phyloP scores from a whole-genome alignment of 176 grass and related monocot species.

The Eragrostis nindensis region DNA sequence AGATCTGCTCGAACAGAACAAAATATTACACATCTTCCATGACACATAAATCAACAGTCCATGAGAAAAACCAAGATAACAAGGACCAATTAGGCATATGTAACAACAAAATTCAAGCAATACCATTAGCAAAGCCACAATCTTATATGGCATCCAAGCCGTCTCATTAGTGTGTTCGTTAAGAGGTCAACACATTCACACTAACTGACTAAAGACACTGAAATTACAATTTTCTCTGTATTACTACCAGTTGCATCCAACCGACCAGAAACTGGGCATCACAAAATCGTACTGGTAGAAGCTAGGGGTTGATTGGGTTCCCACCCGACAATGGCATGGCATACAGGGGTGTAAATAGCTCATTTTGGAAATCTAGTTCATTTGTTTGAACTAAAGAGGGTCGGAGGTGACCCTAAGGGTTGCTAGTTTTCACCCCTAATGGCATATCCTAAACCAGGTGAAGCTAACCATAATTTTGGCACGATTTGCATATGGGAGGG shows the following conservation, averaged over 20 bases:
- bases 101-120: background rate
- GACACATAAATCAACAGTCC: background rate
- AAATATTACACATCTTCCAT: background rate
- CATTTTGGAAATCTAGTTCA: too few relatives aligned
- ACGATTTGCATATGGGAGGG: background rate
- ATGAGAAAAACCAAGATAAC: background rate
- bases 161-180: background rate
- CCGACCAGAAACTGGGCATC: background rate
- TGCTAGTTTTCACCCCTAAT: too few relatives aligned
- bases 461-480: background rate
- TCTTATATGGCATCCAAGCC: background rate
- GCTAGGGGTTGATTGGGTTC: background rate
- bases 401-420: too few relatives aligned
- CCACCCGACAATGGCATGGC: background rate
- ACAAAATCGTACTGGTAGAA: background rate
- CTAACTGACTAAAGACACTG: background rate
- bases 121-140: background rate
- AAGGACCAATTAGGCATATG: background rate
- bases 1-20: conserved; percentile 64
- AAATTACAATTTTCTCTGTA: background rate
- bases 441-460: background rate
- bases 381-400: too few relatives aligned
- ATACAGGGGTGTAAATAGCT: too few relatives aligned
- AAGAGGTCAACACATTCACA: background rate
- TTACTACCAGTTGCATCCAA: background rate